These are phyloP conservation scores for Podospora comata DNA, from an alignment of 495 filamentous ascomycete genomes.

Conservation along the genomic window DNA sequence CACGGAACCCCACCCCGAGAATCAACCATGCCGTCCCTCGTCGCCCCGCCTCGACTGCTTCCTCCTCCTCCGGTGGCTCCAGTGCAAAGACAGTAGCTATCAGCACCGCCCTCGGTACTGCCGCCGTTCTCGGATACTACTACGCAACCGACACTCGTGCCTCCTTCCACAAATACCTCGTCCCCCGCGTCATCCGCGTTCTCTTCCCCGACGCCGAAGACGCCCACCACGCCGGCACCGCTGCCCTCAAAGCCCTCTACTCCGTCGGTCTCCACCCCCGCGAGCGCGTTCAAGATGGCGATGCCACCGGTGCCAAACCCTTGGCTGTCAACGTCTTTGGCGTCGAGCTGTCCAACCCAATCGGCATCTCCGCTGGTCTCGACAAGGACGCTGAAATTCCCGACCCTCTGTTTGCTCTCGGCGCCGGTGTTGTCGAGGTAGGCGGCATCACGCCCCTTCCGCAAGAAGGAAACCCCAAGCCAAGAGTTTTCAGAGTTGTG, in stretches of 20 bases:
- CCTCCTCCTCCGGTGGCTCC: conserved; percentile 16
- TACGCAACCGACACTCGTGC: conserved; percentile 91
- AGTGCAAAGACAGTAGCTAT: conserved; percentile 48
- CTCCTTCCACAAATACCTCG: conserved; percentile 74
- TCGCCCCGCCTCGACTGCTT: conserved; percentile 40
- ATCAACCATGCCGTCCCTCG: conserved; percentile 16
- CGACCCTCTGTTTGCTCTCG: conserved; percentile 74
- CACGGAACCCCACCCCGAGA: conserved; percentile 13
- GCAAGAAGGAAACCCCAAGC: conserved; percentile 81
- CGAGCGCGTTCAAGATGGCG: conserved; percentile 52
- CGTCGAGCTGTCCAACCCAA: conserved; percentile 71
- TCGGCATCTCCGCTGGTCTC: conserved; percentile 88
- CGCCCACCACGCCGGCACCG: conserved; percentile 76
- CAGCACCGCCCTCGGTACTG: conserved; percentile 49
- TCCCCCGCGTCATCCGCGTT: conserved; percentile 67
- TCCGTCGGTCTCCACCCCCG: conserved; percentile 66
- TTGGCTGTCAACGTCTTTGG: conserved; percentile 67
- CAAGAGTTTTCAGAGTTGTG: conserved; percentile 81
- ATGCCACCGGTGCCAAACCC: conserved; percentile 19
- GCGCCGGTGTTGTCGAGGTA: conserved; percentile 81
- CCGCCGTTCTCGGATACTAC: conserved; percentile 52
- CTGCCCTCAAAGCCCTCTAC: conserved; percentile 64
- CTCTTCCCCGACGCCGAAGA: conserved; percentile 84
- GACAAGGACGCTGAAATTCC: conserved; percentile 92
- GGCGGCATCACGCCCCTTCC: conserved; percentile 83